A percentile compares a stretch with the other conserved stretches of the same genome.
Conservation (phyloP, 441 rosid species). For the Breynia disticha region DNA sequence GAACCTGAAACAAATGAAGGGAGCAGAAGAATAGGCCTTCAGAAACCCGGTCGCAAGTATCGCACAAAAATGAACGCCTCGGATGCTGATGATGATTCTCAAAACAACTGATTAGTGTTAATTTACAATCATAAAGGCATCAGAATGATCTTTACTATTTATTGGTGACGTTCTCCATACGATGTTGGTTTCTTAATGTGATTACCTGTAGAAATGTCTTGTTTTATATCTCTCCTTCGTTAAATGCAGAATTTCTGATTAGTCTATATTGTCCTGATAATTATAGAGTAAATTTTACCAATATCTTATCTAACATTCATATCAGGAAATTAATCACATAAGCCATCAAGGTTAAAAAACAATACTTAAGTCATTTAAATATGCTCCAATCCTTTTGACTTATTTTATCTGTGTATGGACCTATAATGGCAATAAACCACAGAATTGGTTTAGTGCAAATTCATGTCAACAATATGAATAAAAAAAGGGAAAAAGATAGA, state of each 20-base stretch:
- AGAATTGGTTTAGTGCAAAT: background rate
- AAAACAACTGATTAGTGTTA: background rate
- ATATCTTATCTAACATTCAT: too few species aligned
- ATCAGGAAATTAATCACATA: too few species aligned
- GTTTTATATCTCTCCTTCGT: too few species aligned
- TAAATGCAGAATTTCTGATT: too few species aligned
- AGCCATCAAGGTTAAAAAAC: too few species aligned
- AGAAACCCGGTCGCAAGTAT: conserved; percentile 33
- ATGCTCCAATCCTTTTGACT: conserved; percentile 12
- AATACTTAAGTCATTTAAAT: background rate
- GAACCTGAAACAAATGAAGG: conserved; percentile 27
- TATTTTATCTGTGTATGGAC: conserved; percentile 19
- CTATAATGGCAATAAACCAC: conserved; percentile 12
- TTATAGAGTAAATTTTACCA: too few species aligned
- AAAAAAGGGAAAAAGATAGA: too few species aligned
- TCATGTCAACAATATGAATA: background rate
- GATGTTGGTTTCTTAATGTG: too few species aligned
- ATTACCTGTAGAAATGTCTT: too few species aligned
- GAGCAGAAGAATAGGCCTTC: conserved; percentile 12
- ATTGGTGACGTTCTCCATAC: too few species aligned
- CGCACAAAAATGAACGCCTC: conserved; percentile 29
- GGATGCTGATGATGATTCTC: conserved; percentile 30
- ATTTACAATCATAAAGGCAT: background rate
- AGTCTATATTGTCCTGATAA: too few species aligned
- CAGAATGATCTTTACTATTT: too few species aligned